phyloP scores from a whole-genome alignment of 257 asterid genomes.

The Coffea eugenioides region DNA sequence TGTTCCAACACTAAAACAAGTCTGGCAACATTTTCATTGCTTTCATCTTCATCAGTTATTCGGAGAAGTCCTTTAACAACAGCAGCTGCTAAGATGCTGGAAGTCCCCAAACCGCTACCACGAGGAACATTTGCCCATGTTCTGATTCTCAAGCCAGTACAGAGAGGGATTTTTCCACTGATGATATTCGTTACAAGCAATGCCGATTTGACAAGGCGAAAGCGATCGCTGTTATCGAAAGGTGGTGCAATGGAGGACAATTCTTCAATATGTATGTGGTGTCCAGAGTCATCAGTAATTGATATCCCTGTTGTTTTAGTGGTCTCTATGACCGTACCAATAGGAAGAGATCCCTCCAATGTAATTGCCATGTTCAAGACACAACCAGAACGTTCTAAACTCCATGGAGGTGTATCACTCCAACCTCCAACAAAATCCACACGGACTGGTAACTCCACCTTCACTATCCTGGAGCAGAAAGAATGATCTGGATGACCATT shows the following conservation, averaged over 20 bases:
- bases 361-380: slow-evolving; percentile 94
- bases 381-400: slow-evolving; percentile 93
- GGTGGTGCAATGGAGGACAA: slow-evolving; percentile 67
- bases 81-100: slow-evolving; percentile 94
- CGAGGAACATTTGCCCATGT: slow-evolving; percentile 99
- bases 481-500: slow-evolving; percentile 36
- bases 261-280: slow-evolving; percentile 42
- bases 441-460: slow-evolving; percentile 89
- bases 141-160: slow-evolving; percentile 63
- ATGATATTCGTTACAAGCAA: slow-evolving; percentile 63
- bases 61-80: slow-evolving; percentile 90
- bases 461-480: slow-evolving; percentile 57
- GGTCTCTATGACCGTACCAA: slow-evolving; percentile 76
- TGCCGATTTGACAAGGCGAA: slow-evolving; percentile 94
- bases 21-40: slow-evolving; percentile 79
- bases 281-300: slow-evolving; percentile 66
- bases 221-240: slow-evolving; percentile 66
- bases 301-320: slow-evolving; percentile 43
- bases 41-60: slow-evolving; percentile 67
- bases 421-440: slow-evolving; percentile 98
- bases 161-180: slow-evolving; percentile 36
- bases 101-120: slow-evolving; percentile 98
- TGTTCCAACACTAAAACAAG: slow-evolving; percentile 89
- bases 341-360: slow-evolving; percentile 70
- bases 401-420: slow-evolving; percentile 99